Conservation (phyloP, 768 basidiomycete species). For the Tephrocybe sp. region DNA sequence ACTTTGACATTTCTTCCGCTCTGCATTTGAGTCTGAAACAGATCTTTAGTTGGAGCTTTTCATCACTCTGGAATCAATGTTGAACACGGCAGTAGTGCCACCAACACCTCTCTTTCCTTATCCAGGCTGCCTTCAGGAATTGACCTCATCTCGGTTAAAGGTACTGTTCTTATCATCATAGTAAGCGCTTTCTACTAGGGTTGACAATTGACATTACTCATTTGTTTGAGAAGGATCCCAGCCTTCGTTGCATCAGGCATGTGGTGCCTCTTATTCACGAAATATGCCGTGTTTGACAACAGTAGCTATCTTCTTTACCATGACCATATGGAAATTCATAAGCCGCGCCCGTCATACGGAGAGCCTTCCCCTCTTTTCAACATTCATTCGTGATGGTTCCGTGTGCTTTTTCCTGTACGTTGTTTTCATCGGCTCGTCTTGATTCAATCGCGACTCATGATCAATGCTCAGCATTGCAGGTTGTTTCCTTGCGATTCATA, state of each 20-base stretch:
- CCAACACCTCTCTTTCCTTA: conserved; percentile 1
- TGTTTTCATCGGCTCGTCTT: background rate
- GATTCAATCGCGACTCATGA: background rate
- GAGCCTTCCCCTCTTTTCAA: conserved; percentile 1
- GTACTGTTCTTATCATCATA: background rate
- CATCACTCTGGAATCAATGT: background rate
- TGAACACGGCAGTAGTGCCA: background rate
- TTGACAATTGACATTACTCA: background rate
- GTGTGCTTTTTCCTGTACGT: conserved; percentile 1
- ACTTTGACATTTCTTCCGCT: background rate
- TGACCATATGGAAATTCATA: conserved; percentile 8
- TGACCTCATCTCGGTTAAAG: background rate
- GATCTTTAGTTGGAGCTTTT: conserved; percentile 1
- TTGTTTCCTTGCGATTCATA: background rate
- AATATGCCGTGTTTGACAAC: background rate
- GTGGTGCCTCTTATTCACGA: background rate
- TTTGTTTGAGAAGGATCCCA: conserved; percentile 1
- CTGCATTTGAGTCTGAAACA: background rate
- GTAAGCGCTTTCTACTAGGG: background rate
- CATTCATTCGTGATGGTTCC: conserved; percentile 8
- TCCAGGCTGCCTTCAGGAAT: background rate
- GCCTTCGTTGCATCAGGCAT: background rate
- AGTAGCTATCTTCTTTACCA: conserved; percentile 8
- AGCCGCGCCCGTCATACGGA: background rate
- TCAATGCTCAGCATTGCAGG: background rate